Evolutionary conservation across 2,329 filamentous ascomycete species (phyloP).

Genomic region (Podosphaera aphanis): DNA sequence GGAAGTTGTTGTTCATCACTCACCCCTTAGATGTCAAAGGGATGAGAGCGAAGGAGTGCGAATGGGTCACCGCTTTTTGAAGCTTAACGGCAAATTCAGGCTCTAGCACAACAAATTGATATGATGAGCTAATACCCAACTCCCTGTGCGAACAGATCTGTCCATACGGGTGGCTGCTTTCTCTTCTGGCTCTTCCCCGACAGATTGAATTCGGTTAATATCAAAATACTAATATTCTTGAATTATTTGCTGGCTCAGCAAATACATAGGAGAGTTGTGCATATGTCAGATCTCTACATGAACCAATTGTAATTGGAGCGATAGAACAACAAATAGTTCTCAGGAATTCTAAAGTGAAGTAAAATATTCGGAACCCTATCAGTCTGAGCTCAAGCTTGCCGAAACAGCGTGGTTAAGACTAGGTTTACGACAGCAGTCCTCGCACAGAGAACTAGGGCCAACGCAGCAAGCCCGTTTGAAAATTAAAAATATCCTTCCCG

Average conservation of each 20-base stretch:
- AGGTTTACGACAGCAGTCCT: no score
- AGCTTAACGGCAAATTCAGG: conserved; percentile 2
- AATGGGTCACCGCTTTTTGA: no score
- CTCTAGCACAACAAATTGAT: conserved; percentile 8
- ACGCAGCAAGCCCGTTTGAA: no score
- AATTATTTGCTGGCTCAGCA: conserved; percentile 8
- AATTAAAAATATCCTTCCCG: no score
- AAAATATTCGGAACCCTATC: conserved; percentile 7
- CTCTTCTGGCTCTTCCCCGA: conserved; percentile 9
- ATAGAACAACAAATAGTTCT: conserved; percentile 3
- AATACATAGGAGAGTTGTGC: conserved; percentile 7
- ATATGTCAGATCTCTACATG: background rate
- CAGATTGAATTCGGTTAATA: conserved; percentile 7
- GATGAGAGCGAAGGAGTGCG: no score
- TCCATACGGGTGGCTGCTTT: conserved; percentile 15
- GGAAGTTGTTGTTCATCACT: no score
- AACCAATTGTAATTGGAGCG: background rate
- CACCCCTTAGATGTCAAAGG: no score
- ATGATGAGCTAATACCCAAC: conserved; percentile 10
- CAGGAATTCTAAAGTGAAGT: conserved; percentile 4
- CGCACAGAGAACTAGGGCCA: no score
- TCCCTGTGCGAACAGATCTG: conserved; percentile 14
- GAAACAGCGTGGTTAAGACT: conserved; percentile 6
- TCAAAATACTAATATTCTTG: conserved; percentile 11
- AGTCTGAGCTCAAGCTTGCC: conserved; percentile 14